Evolutionary conservation across 1,284 basidiomycete genomes (phyloP).

Genomic region (Volvariella volvacea): DNA sequence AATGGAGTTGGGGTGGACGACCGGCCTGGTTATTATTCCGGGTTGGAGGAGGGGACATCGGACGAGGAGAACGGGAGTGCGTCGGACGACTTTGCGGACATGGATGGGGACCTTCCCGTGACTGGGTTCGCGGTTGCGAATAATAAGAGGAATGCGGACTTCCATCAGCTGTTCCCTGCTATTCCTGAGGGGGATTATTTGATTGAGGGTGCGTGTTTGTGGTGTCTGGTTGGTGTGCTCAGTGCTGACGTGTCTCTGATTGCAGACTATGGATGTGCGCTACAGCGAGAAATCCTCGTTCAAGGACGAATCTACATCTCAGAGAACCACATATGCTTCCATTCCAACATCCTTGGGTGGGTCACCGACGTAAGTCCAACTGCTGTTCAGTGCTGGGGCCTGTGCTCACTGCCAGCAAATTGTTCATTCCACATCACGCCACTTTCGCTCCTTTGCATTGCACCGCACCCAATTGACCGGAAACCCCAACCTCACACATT

Average conservation of each 20-base stretch:
- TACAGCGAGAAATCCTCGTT: conserved; percentile 94
- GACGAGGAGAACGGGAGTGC: conserved; percentile 16
- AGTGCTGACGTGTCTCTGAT: background rate
- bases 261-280: conserved; percentile 92
- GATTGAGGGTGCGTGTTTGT: conserved; percentile 74
- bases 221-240: conserved; percentile 5
- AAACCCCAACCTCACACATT: background rate
- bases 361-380: conserved; percentile 78
- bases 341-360: conserved; percentile 99
- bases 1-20: conserved; percentile 23
- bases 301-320: conserved; percentile 97
- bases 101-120: conserved; percentile 72
- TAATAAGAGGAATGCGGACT: conserved; percentile 91
- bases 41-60: conserved; percentile 27
- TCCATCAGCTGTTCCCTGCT: conserved; percentile 85
- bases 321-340: conserved; percentile 97
- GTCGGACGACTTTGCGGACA: conserved; percentile 21
- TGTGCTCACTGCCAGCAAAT: no score
- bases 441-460: background rate
- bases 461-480: background rate
- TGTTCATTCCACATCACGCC: no score
- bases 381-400: background rate
- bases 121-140: conserved; percentile 97
- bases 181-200: conserved; percentile 96
- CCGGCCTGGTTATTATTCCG: conserved; percentile 36